Evolutionary conservation across 768 basidiomycete species (phyloP), one percentile per base, ranked within the genome.

Genomic region (Tubosaeta sp.): DNA sequence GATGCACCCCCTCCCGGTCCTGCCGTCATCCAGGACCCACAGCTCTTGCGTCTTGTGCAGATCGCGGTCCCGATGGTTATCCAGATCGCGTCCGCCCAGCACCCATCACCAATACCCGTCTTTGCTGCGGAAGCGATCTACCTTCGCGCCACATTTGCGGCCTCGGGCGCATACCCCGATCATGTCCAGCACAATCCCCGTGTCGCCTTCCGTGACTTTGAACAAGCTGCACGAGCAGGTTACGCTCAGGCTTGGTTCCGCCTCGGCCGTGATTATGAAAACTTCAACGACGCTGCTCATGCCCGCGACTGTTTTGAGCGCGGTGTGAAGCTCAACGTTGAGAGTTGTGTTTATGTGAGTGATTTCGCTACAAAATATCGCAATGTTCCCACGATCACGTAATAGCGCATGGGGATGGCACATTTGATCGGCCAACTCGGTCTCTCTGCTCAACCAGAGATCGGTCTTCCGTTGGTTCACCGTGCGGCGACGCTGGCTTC

Each of bases 361-460:
- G 25, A 8, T 44, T 44, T 49, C 29, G 13, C 34, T 27, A 21
- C 9, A 12, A 4, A n/a, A 22, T 22, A 14, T 11, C 46, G n/a
- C 45, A 53, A 42, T 13, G 18, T 53, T 56, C 46, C 16, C 57
- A 56, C 44, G 14, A 11, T 14, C 25, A 16, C 47, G 41, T 44
- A 43, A 49, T 55, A 94, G 89, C 85, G 94, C 0, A 78, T 98
- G 73, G 94, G 92, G 1, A 94, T 95, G 86, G 94, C 93, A 0
- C 77, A 93, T 62, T 73, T 97, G 9, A 79, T 94, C 59, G 93
- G 91, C 29, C 95, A 98, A 64, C 83, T 97, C 18, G 78, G 78
- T 10, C 73, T 90, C 11, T 69, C 76, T 2, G 58, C 76, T 4
- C 76, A 79, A 44, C 76, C 79, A 0, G 65, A 76, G 11, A 62